phyloP scores from a whole-genome alignment of 768 basidiomycete genomes.

The Mycena epipterygia region DNA sequence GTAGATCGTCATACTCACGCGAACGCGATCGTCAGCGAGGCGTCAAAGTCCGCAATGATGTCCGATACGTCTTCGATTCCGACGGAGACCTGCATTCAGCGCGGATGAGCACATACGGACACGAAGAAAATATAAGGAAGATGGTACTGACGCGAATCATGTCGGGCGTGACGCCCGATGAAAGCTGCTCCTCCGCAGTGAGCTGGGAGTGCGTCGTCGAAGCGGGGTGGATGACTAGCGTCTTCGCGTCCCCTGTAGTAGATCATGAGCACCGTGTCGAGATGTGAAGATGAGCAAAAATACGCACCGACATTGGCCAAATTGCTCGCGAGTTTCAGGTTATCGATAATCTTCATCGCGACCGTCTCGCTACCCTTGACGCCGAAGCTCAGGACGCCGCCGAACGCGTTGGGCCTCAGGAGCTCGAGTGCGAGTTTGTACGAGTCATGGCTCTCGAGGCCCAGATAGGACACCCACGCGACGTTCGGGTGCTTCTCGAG shows the following conservation, averaged over 20 bases:
- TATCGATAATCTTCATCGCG: slow-evolving; percentile 77
- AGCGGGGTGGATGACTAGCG: slow-evolving; percentile 83
- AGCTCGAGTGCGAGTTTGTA: slow-evolving; percentile 70
- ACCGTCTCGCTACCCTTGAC: slow-evolving; percentile 67
- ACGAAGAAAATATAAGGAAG: no score
- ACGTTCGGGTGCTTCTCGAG: slow-evolving; percentile 76
- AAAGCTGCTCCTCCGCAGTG: slow-evolving; percentile 67
- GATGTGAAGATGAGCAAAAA: background rate
- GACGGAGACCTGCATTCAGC: slow-evolving; percentile 46
- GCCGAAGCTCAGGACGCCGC: slow-evolving; percentile 86
- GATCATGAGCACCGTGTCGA: background rate
- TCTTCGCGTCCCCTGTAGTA: slow-evolving; percentile 76
- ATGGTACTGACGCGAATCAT: slow-evolving; percentile 71
- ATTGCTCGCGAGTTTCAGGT: slow-evolving; percentile 76
- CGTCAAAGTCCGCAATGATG: slow-evolving; percentile 57
- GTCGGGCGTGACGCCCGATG: slow-evolving; percentile 82
- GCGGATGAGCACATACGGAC: no score
- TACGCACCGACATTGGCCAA: slow-evolving; percentile 77
- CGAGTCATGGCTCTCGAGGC: slow-evolving; percentile 72
- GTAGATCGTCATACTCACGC: background rate
- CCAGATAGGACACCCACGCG: slow-evolving; percentile 85
- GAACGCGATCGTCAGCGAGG: slow-evolving; percentile 43
- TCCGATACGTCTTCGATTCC: slow-evolving; percentile 56
- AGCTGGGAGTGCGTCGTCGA: slow-evolving; percentile 85
- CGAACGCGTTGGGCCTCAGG: slow-evolving; percentile 68